Evolutionary conservation across 257 asterid genomes (phyloP), one percentile per base, ranked within the genome.

Genomic region (Verbena officinalis): DNA sequence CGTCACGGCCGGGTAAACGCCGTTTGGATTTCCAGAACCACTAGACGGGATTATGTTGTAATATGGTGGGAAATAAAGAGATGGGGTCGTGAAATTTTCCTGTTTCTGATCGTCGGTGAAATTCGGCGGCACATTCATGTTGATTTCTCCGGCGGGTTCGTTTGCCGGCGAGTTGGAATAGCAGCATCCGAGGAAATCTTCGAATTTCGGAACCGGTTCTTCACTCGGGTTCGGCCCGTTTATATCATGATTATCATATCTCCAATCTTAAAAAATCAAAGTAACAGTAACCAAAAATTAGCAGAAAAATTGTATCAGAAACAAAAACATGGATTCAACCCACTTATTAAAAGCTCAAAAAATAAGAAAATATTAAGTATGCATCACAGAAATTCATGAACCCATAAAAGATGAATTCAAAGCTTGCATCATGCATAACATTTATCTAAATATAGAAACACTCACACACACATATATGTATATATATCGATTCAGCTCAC

Each of bases 131-230:
- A 68, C 30, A 72, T 89, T 89, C 71, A 86, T 83, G 76, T 86
- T 89, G 52, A 89, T 78, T 54, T 80, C 89, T 40, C 62, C 72
- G 19, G 65, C 71, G 23, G 65, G 66, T 7, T 73, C 80, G 14
- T 57, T 71, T 7, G 83, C 38, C 7, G 83, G 84, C n/a, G 88
- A 75, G 34, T 58, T 77, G 3, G 92, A 59, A 79, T 84, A 86
- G 69, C 87, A 88, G 16, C 84, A 64, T 0, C 96, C 96, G 0
- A 86, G 68, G 23, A 89, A 89, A 78, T 89, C 95, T 59, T 86
- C 96, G 30, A 89, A 85, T 75, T 89, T 89, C 0, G 95, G 96
- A 5, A 65, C 72, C 40, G 40, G 7, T 17, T 70, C 91, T 24
- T 30, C 81, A 2, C 54, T 78, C 7, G 63, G 65, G 56, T 39